A percentile compares a stretch with the other conserved stretches of the same genome.
Conservation (phyloP, 2,329 filamentous ascomycete species). For the Hypoxylon sp. region DNA sequence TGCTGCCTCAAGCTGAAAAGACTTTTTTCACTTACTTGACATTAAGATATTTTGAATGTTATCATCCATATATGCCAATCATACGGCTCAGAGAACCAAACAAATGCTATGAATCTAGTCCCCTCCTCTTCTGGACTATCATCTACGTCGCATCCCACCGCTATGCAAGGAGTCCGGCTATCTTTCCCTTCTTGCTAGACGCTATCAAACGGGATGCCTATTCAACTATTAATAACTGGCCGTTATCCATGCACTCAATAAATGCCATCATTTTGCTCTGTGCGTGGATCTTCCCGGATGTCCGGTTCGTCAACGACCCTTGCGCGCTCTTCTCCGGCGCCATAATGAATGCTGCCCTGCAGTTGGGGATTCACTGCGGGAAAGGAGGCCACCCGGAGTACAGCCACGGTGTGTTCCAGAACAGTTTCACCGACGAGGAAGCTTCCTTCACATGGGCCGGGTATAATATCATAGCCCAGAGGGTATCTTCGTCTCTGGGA, state of each 20-base stretch:
- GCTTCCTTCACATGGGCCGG: slow-evolving; percentile 68
- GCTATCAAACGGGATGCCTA: slow-evolving; percentile 64
- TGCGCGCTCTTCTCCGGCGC: slow-evolving; percentile 64
- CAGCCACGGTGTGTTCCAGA: slow-evolving; percentile 60
- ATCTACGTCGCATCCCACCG: slow-evolving; percentile 66
- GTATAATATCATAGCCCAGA: slow-evolving; percentile 67
- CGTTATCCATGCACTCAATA: slow-evolving; percentile 64
- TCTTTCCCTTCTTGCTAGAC: slow-evolving; percentile 64
- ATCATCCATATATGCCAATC: slow-evolving; percentile 68
- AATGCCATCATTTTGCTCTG: slow-evolving; percentile 68
- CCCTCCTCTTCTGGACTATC: slow-evolving; percentile 70
- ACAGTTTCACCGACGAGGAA: slow-evolving; percentile 65
- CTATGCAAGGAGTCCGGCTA: slow-evolving; percentile 61
- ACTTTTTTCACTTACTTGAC: background rate
- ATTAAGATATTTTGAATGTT: slow-evolving; percentile 66
- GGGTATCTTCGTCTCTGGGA: slow-evolving; percentile 63
- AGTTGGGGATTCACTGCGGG: slow-evolving; percentile 68
- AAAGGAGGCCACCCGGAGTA: slow-evolving; percentile 67
- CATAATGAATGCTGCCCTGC: slow-evolving; percentile 63
- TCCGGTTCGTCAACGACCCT: slow-evolving; percentile 67
- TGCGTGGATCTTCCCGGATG: slow-evolving; percentile 66
- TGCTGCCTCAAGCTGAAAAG: background rate
- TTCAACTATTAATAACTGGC: slow-evolving; percentile 59
- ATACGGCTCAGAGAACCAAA: slow-evolving; percentile 66
- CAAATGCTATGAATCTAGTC: slow-evolving; percentile 63